Conservation (phyloP, 2,329 filamentous ascomycete species). For the Sphaceloma murrayae region DNA sequence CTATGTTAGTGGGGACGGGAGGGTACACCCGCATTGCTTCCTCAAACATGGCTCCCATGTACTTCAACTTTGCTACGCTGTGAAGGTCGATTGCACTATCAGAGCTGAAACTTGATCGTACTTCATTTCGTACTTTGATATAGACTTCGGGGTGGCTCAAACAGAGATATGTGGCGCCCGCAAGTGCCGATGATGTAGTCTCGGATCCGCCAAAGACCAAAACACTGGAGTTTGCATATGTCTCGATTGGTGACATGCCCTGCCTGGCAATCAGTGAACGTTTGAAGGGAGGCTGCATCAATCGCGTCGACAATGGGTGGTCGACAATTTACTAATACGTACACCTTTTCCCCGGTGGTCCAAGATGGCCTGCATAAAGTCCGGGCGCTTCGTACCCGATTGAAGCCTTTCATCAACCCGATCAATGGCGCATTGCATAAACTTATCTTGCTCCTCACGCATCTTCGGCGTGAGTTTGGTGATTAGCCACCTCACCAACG, state of each 20-base stretch:
- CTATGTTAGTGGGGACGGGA: constrained; percentile 24
- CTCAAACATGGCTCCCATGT: constrained; percentile 32
- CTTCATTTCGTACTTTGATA: constrained; percentile 27
- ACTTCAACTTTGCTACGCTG: constrained; percentile 27
- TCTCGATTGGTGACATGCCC: constrained; percentile 23
- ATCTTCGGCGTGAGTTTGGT: background rate
- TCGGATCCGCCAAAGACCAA: constrained; percentile 33
- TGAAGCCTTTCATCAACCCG: background rate
- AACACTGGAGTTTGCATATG: constrained; percentile 26
- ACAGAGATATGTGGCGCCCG: constrained; percentile 26
- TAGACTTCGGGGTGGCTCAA: constrained; percentile 25
- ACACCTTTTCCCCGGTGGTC: constrained; percentile 4
- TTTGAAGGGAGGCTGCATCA: too few species aligned
- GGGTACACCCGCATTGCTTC: constrained; percentile 32
- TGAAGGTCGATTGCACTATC: constrained; percentile 29
- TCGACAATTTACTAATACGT: too few species aligned
- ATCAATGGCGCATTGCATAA: background rate
- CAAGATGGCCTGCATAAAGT: constrained; percentile 10
- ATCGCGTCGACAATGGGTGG: too few species aligned
- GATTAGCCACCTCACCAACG: background rate
- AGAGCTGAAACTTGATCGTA: constrained; percentile 27
- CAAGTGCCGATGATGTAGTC: constrained; percentile 30
- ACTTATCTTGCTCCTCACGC: background rate
- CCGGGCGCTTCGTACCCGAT: constrained; percentile 6
- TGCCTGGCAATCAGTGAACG: too few species aligned